Evolutionary conservation across 2,329 filamentous ascomycete genomes (phyloP).

Genomic region (Ceratocystiopsis sp.): DNA sequence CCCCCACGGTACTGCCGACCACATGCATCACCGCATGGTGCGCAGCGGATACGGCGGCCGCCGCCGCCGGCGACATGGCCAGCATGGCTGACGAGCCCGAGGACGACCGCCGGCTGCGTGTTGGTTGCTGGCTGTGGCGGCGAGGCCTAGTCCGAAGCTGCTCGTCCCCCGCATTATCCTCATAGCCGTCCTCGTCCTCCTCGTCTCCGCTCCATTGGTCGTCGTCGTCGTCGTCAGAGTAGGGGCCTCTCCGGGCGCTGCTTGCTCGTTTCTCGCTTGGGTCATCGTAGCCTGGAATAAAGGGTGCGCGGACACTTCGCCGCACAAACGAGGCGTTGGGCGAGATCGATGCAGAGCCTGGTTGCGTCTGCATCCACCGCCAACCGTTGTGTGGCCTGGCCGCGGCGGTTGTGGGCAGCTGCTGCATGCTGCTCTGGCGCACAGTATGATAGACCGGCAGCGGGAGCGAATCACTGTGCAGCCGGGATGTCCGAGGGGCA

Average conservation of each 20-base stretch:
- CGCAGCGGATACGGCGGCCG: background rate
- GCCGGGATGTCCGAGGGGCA: too few relatives aligned
- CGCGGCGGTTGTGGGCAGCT: conserved; percentile 6
- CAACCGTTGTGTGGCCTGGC: too few relatives aligned
- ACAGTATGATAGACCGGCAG: background rate
- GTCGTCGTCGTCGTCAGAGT: background rate
- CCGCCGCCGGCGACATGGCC: background rate
- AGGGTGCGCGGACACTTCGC: too few relatives aligned
- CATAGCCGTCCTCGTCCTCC: conserved; percentile 1
- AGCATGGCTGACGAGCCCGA: conserved; percentile 3
- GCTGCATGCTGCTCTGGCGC: conserved; percentile 10
- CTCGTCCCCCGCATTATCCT: too few relatives aligned
- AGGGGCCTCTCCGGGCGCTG: background rate
- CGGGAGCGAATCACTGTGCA: too few relatives aligned
- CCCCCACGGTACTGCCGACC: background rate
- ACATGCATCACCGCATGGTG: conserved; percentile 4
- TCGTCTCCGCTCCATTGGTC: background rate
- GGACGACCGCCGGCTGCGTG: background rate
- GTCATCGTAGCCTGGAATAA: too few relatives aligned
- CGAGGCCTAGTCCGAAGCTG: too few relatives aligned
- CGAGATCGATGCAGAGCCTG: background rate
- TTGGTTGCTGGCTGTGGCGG: too few relatives aligned
- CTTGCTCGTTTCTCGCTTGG: too few relatives aligned
- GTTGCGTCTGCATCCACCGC: background rate
- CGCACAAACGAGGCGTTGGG: conserved; percentile 2